phyloP scores from a whole-genome alignment of 2,329 filamentous ascomycete species.

The Sphaerulina musiva region DNA sequence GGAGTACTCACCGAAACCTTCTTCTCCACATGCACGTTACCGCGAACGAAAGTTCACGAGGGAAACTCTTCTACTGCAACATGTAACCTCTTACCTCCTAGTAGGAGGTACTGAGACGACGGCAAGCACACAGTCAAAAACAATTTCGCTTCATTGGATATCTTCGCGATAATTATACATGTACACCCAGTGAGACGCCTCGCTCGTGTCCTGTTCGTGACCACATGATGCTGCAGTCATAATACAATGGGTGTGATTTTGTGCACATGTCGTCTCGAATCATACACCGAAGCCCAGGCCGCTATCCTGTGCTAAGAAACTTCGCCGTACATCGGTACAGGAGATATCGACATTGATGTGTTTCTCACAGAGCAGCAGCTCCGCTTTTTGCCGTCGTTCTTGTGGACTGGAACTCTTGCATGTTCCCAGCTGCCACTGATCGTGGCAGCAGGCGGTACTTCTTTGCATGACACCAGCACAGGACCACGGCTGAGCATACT shows the following conservation, averaged over 20 bases:
- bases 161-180: neutral
- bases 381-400: constrained; percentile 31
- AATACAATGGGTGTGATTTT: neutral
- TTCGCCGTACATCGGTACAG: constrained; percentile 23
- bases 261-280: neutral
- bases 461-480: constrained; percentile 18
- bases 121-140: neutral
- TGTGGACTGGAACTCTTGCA: constrained; percentile 27
- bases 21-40: too few relatives aligned
- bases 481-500: constrained; percentile 24
- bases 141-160: neutral
- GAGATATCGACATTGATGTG: constrained; percentile 21
- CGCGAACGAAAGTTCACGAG: too few relatives aligned
- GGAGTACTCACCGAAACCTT: too few relatives aligned
- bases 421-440: constrained; percentile 17
- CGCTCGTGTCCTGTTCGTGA: constrained; percentile 9
- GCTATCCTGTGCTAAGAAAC: neutral
- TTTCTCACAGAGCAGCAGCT: constrained; percentile 27
- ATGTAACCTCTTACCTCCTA: too few relatives aligned
- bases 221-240: constrained; percentile 1
- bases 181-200: neutral
- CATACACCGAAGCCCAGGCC: neutral
- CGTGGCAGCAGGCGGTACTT: constrained; percentile 24
- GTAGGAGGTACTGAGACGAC: too few relatives aligned
- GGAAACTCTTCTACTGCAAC: too few relatives aligned